Conservation (phyloP, 2,329 filamentous ascomycete species). For the Exophiala xenobiotica region DNA sequence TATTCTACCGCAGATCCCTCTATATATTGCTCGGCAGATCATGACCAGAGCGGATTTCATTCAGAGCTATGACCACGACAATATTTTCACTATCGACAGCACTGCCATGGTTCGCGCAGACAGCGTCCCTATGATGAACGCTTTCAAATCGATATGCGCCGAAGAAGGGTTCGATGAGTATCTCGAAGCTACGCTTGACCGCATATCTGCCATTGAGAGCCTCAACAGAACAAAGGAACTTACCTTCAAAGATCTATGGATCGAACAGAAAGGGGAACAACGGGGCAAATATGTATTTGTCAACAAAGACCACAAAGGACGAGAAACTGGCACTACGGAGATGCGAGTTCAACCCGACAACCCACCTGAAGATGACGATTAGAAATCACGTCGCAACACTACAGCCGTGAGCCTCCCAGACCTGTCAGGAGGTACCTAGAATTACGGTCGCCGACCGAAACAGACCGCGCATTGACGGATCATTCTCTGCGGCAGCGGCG, state of each 20-base stretch:
- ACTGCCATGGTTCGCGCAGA: conserved; percentile 85
- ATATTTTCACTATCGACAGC: conserved; percentile 92
- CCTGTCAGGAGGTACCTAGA: background rate
- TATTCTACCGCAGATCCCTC: conserved; percentile 73
- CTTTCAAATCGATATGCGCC: conserved; percentile 79
- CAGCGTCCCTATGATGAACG: conserved; percentile 92
- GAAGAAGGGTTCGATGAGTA: conserved; percentile 77
- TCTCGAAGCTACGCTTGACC: conserved; percentile 75
- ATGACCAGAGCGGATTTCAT: conserved; percentile 98
- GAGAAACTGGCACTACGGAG: conserved; percentile 48
- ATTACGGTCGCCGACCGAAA: conserved; percentile 4
- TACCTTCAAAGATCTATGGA: conserved; percentile 89
- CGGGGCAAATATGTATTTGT: conserved; percentile 70
- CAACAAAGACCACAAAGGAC: conserved; percentile 48
- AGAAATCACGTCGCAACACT: background rate
- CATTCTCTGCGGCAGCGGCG: background rate
- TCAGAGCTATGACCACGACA: conserved; percentile 84
- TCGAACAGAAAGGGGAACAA: conserved; percentile 49
- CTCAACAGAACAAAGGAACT: conserved; percentile 90
- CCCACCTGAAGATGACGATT: conserved; percentile 15
- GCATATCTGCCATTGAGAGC: conserved; percentile 91
- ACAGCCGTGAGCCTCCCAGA: background rate
- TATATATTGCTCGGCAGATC: conserved; percentile 82
- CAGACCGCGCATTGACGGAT: conserved; percentile 16
- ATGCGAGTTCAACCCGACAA: conserved; percentile 26